These are phyloP conservation scores for Closterium sp. DNA, from an alignment of 139 green algal species.

Conservation along the genomic window DNA sequence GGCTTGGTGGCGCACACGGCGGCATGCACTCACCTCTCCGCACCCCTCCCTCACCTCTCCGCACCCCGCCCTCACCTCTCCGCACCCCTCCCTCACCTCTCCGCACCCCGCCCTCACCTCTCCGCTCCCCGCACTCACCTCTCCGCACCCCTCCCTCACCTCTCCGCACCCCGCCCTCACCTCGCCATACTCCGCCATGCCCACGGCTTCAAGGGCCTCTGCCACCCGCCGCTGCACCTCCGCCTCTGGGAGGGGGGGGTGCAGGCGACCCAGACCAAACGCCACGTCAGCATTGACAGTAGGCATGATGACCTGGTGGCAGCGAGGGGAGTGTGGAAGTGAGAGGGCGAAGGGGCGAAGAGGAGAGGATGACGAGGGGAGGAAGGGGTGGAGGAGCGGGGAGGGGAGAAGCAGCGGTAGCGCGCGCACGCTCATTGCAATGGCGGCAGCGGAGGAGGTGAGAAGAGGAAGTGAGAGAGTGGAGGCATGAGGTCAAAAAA, in stretches of 20 bases:
- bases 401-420: too few relatives aligned
- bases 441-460: too few relatives aligned
- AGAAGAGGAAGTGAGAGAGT: too few relatives aligned
- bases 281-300: conserved; percentile 92
- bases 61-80: conserved; percentile 10
- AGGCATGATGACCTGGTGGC: conserved; percentile 74
- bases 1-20: too few relatives aligned
- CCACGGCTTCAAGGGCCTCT: conserved; percentile 71
- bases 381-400: neutral
- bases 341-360: neutral
- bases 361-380: neutral
- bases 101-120: too few relatives aligned
- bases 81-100: conserved; percentile 65
- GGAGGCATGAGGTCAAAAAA: too few relatives aligned
- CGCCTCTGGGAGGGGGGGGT: conserved; percentile 51
- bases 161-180: neutral
- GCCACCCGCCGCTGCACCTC: conserved; percentile 64
- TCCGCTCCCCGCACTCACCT: too few relatives aligned
- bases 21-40: too few relatives aligned
- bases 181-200: conserved; percentile 68
- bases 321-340: neutral
- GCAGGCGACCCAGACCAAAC: conserved; percentile 73
- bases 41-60: neutral
- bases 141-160: neutral
- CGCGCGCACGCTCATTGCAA: too few relatives aligned